Percentiles rank a stretch among this genome's conserved stretches.
phyloP scores from a whole-genome alignment of 352 stramenopile species.

The Thraustotheca clavata region DNA sequence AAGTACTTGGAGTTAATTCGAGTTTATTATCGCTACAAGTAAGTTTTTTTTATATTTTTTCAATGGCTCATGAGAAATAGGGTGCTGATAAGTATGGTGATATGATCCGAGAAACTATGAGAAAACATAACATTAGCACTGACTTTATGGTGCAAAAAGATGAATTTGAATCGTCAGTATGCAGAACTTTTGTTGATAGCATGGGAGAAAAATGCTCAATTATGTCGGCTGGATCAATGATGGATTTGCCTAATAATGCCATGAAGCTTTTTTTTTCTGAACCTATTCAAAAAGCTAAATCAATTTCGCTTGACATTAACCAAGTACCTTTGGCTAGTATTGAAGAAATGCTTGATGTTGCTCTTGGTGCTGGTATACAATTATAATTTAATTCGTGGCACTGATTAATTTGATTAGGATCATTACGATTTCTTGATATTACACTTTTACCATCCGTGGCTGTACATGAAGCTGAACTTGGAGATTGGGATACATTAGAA shows the following conservation, averaged over 20 bases:
- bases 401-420: too few species aligned
- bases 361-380: not conserved
- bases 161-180: slow-evolving; percentile 16
- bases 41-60: not conserved
- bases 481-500: slow-evolving; percentile 17
- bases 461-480: slow-evolving; percentile 11
- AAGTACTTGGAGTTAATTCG: slow-evolving; percentile 17
- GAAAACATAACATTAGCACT: slow-evolving; percentile 17
- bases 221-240: slow-evolving; percentile 15
- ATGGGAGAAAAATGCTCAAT: slow-evolving; percentile 16
- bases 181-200: slow-evolving; percentile 6
- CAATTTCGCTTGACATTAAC: slow-evolving; percentile 8
- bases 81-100: slow-evolving; percentile 20
- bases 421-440: slow-evolving; percentile 17
- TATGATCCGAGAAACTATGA: slow-evolving; percentile 20
- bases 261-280: slow-evolving; percentile 19
- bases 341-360: slow-evolving; percentile 18
- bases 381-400: not conserved
- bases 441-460: slow-evolving; percentile 7
- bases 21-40: slow-evolving; percentile 16
- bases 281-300: slow-evolving; percentile 17
- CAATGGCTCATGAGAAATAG: not conserved
- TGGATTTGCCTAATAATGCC: slow-evolving; percentile 11
- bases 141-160: slow-evolving; percentile 20
- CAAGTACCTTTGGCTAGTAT: slow-evolving; percentile 2